These are phyloP conservation scores for Xylariaceae sp. DNA, from an alignment of 2,329 filamentous ascomycete genomes.

Conservation along the genomic window DNA sequence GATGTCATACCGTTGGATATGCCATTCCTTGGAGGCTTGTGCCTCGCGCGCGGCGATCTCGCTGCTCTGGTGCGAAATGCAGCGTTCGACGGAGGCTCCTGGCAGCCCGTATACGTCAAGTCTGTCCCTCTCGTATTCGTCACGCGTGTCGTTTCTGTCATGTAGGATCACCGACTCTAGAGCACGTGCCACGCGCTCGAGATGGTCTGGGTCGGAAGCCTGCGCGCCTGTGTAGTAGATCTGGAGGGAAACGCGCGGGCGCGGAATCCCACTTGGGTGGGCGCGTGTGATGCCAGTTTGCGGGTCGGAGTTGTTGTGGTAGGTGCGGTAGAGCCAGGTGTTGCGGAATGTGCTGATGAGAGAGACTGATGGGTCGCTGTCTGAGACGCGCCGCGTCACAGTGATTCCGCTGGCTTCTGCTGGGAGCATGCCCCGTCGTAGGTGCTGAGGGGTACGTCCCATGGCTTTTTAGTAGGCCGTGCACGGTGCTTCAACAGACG, in stretches of 20 bases:
- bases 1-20: constrained; percentile 10
- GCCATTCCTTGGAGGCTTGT: constrained; percentile 8
- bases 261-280: constrained; percentile 6
- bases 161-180: constrained; percentile 3
- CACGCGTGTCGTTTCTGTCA: neutral
- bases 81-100: constrained; percentile 7
- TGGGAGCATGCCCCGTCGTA: constrained; percentile 4
- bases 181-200: constrained; percentile 8
- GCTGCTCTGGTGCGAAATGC: constrained; percentile 8
- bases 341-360: constrained; percentile 11
- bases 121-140: constrained; percentile 5
- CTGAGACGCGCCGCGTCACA: constrained; percentile 2
- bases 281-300: constrained; percentile 6
- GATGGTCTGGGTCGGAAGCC: constrained; percentile 8
- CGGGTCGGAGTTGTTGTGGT: constrained; percentile 4
- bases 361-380: constrained; percentile 9
- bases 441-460: constrained; percentile 3
- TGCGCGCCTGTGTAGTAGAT: constrained; percentile 11
- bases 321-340: constrained; percentile 3
- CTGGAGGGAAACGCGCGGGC: constrained; percentile 6
- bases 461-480: too few relatives aligned
- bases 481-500: too few relatives aligned
- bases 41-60: constrained; percentile 8
- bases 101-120: constrained; percentile 13
- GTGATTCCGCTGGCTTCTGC: constrained; percentile 5